These are phyloP conservation scores for Mycocentrospora acerina DNA, from an alignment of 2,329 filamentous ascomycete species.

Conservation along the genomic window DNA sequence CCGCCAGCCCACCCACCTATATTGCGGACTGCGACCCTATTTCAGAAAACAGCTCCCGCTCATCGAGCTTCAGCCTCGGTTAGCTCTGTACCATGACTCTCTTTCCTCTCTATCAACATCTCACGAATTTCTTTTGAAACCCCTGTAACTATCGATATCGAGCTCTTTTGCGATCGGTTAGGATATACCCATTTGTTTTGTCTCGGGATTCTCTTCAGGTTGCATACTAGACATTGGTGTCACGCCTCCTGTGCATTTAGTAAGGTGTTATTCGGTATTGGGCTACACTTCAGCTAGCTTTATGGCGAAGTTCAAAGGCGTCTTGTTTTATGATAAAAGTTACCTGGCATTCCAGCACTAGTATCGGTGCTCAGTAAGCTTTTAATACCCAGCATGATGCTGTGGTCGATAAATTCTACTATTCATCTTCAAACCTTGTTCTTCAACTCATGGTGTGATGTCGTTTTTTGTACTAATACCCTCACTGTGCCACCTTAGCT, in stretches of 20 bases:
- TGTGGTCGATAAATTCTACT: too few relatives aligned
- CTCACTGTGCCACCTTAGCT: too few relatives aligned
- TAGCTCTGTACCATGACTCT: constrained; percentile 2
- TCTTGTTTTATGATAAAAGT: too few relatives aligned
- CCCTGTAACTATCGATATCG: constrained; percentile 15
- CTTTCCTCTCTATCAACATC: constrained; percentile 8
- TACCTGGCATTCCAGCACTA: too few relatives aligned
- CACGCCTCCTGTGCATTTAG: constrained; percentile 3
- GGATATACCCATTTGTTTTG: constrained; percentile 28
- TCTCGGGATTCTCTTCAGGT: neutral
- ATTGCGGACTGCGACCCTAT: constrained; percentile 29
- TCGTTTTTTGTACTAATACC: too few relatives aligned
- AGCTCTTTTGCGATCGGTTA: constrained; percentile 21
- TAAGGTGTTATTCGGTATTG: too few relatives aligned
- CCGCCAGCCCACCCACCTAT: constrained; percentile 72
- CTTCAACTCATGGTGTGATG: too few relatives aligned
- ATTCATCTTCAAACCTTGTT: too few relatives aligned
- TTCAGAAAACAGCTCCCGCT: constrained; percentile 44
- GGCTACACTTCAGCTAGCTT: too few relatives aligned
- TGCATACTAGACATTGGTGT: neutral
- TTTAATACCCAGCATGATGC: too few relatives aligned
- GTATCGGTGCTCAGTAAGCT: too few relatives aligned
- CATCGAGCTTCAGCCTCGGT: constrained; percentile 26
- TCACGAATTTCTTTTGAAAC: constrained; percentile 24
- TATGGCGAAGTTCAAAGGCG: too few relatives aligned